These are phyloP conservation scores for Phaeoacremonium minimum DNA, from an alignment of 2,329 filamentous ascomycete species.

Conservation along the genomic window DNA sequence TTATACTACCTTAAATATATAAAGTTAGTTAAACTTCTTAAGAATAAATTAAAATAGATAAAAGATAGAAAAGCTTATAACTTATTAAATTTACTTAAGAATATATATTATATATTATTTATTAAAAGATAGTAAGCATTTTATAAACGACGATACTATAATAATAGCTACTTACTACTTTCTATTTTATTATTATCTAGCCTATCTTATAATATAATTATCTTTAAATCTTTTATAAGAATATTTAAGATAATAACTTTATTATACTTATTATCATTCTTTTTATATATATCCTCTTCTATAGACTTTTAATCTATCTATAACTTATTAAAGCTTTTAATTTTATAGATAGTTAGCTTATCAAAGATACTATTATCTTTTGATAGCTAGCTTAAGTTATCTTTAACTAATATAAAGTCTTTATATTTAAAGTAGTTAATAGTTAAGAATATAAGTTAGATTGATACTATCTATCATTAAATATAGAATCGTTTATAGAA, in stretches of 20 bases:
- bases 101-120: conserved; percentile 1
- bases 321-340: not conserved
- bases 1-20: not conserved
- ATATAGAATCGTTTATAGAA: conserved; percentile 1
- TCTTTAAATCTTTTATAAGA: conserved; percentile 4
- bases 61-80: conserved; percentile 1
- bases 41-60: conserved; percentile 2
- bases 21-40: not conserved
- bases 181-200: too few species aligned
- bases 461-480: not conserved
- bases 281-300: too few species aligned
- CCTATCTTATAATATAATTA: conserved; percentile 2
- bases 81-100: conserved; percentile 2
- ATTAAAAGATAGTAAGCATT: too few species aligned
- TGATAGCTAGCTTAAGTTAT: conserved; percentile 1
- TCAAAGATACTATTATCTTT: not conserved
- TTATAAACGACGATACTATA: too few species aligned
- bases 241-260: conserved; percentile 1
- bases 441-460: not conserved
- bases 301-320: not conserved
- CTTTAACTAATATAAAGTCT: not conserved
- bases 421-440: not conserved
- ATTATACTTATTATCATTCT: too few species aligned
- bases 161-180: conserved; percentile 1
- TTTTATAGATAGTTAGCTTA: not conserved